phyloP scores from a whole-genome alignment of 2,329 filamentous ascomycete genomes.

The Pyrenochaeta sp. region DNA sequence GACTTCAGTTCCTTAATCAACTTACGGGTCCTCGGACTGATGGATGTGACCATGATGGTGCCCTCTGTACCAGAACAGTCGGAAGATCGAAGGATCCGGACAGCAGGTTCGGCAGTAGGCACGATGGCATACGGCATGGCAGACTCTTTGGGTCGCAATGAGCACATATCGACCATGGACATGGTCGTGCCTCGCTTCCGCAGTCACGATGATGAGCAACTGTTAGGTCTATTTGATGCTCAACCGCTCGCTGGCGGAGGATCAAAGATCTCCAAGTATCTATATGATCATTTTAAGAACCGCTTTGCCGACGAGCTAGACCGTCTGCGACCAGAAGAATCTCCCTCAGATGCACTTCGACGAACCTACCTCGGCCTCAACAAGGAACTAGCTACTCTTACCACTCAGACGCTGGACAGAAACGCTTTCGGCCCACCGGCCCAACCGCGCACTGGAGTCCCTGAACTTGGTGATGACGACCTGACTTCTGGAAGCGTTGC shows the following conservation, averaged over 20 bases:
- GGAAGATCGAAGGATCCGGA: constrained; percentile 92
- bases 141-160: constrained; percentile 89
- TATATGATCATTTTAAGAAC: constrained; percentile 93
- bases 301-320: constrained; percentile 86
- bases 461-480: constrained; percentile 87
- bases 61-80: constrained; percentile 94
- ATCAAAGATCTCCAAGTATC: constrained; percentile 93
- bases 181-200: constrained; percentile 93
- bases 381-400: constrained; percentile 89
- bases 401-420: constrained; percentile 81
- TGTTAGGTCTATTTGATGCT: constrained; percentile 96
- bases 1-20: constrained; percentile 89
- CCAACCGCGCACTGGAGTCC: constrained; percentile 72
- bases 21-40: constrained; percentile 86
- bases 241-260: constrained; percentile 88
- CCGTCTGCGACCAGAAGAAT: constrained; percentile 74
- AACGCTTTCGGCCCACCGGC: constrained; percentile 52
- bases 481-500: constrained; percentile 89
- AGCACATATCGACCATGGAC: constrained; percentile 94
- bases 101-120: constrained; percentile 93
- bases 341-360: constrained; percentile 81
- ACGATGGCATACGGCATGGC: constrained; percentile 97
- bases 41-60: constrained; percentile 96
- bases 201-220: constrained; percentile 85
- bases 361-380: constrained; percentile 89